Percentiles rank a stretch among this genome's conserved stretches.
Conservation (phyloP, 768 basidiomycete genomes). For the Albatrellus ellisii region DNA sequence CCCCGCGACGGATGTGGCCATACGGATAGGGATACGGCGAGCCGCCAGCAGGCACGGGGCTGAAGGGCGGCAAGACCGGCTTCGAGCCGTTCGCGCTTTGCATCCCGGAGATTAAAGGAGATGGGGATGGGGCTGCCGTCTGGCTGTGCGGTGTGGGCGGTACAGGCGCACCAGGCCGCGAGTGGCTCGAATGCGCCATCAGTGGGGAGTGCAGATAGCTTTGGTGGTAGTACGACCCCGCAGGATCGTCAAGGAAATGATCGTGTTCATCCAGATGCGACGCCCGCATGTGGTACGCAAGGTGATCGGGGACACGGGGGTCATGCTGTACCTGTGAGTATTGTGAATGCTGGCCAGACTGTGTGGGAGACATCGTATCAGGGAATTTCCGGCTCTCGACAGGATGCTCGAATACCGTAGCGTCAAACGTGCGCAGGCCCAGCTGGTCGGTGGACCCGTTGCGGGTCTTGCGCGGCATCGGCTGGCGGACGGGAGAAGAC, state of each 20-base stretch:
- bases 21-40: slow-evolving; percentile 77
- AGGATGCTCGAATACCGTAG: slow-evolving; percentile 6
- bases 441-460: slow-evolving; percentile 12
- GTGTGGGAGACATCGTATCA: background rate
- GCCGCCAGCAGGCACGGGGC: slow-evolving; percentile 44
- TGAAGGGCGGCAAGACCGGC: slow-evolving; percentile 28
- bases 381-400: slow-evolving; percentile 9
- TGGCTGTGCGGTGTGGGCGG: slow-evolving; percentile 72
- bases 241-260: slow-evolving; percentile 45
- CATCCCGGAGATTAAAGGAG: slow-evolving; percentile 43
- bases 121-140: slow-evolving; percentile 62
- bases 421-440: slow-evolving; percentile 11
- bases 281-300: slow-evolving; percentile 19
- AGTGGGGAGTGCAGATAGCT: slow-evolving; percentile 35
- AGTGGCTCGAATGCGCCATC: slow-evolving; percentile 6
- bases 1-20: slow-evolving; percentile 49
- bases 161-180: slow-evolving; percentile 60
- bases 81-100: slow-evolving; percentile 24
- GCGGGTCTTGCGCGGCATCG: slow-evolving; percentile 7
- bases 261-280: slow-evolving; percentile 50
- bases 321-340: slow-evolving; percentile 2
- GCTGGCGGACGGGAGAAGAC: slow-evolving; percentile 1
- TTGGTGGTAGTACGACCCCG: slow-evolving; percentile 43
- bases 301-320: background rate
- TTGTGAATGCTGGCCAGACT: slow-evolving; percentile 1